Evolutionary conservation across 306 rosid species (phyloP), one percentile per base, ranked within the genome.

Genomic region (Dryas alaskensis): DNA sequence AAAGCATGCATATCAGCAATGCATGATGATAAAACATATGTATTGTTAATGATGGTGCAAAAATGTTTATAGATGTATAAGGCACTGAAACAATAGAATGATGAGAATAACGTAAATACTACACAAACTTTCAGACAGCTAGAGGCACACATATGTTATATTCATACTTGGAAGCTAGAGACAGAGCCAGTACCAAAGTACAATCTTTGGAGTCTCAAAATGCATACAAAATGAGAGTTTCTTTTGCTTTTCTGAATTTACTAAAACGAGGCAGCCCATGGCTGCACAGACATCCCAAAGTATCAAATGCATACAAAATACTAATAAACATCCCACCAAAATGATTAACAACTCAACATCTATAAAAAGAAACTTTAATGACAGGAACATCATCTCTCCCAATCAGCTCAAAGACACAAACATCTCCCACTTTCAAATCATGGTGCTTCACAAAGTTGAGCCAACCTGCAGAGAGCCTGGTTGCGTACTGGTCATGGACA

Each of bases 381-480:
- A 19, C 13, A 57, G 37, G 37, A 31, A 8, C 61, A 58, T 58
- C 40, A 22, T 58, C 5, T 58, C 52, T 22, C 45, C 64, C 3
- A 3, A 64, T 42, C 70, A 64, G 50, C 46, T 40, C 78, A 12
- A 74, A 74, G 4, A 37, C 52, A 42, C 70, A 74, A 52, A 63
- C 71, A 53, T 74, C 78, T 31, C 78, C 70, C 12, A 64, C 44
- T 64, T 64, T 8, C 43, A 64, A 37, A 64, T 65, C 13, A 51
- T 64, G 66, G 59, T 43, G 14, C 44, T 3, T 17, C 6, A 40
- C 71, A 65, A 74, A 74, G 16, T 10, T 31, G 10, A 0, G 4
- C 77, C 77, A 73, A 16, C 77, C 77, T 10, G 49, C 1, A 8
- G 50, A 59, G 8, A 19, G 17, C 31, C 31, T 51, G 17, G 6